Evolutionary conservation across 2,329 filamentous ascomycete genomes (phyloP).

Genomic region (Colletotrichum theobromicola): DNA sequence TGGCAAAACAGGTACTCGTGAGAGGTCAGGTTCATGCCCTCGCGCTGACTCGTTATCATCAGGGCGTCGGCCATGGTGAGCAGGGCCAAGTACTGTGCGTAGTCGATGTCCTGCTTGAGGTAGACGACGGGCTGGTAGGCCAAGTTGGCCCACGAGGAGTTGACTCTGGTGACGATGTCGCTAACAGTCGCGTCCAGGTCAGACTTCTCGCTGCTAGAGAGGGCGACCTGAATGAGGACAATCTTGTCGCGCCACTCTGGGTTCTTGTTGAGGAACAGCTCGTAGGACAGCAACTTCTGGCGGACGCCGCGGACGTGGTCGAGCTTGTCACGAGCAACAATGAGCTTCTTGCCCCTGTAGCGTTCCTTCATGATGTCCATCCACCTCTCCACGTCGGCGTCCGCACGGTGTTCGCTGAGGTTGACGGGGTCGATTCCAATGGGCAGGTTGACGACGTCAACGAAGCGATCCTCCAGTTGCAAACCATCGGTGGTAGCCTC

Average conservation of each 20-base stretch:
- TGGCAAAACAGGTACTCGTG: slow-evolving; percentile 96
- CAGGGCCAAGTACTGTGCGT: slow-evolving; percentile 90
- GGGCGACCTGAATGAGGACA: slow-evolving; percentile 91
- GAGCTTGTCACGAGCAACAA: slow-evolving; percentile 93
- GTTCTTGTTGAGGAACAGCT: slow-evolving; percentile 92
- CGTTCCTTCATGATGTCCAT: slow-evolving; percentile 80
- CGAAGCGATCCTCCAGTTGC: slow-evolving; percentile 90
- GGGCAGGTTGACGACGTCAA: slow-evolving; percentile 83
- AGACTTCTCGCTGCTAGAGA: slow-evolving; percentile 85
- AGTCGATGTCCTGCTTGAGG: slow-evolving; percentile 92
- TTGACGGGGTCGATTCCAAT: slow-evolving; percentile 91
- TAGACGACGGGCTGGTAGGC: slow-evolving; percentile 94
- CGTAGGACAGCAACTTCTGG: slow-evolving; percentile 91
- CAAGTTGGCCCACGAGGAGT: slow-evolving; percentile 87
- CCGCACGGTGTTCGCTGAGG: slow-evolving; percentile 72
- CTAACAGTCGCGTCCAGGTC: slow-evolving; percentile 89
- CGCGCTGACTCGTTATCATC: slow-evolving; percentile 93
- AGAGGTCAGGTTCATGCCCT: slow-evolving; percentile 96
- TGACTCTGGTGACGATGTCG: slow-evolving; percentile 93
- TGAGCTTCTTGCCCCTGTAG: slow-evolving; percentile 87
- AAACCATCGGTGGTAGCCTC: slow-evolving; percentile 89
- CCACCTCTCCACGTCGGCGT: slow-evolving; percentile 78
- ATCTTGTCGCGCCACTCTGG: slow-evolving; percentile 88
- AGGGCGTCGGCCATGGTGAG: slow-evolving; percentile 88
- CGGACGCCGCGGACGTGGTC: slow-evolving; percentile 91